Conservation (phyloP, 2,329 filamentous ascomycete genomes). For the Apiospora pterosperma region DNA sequence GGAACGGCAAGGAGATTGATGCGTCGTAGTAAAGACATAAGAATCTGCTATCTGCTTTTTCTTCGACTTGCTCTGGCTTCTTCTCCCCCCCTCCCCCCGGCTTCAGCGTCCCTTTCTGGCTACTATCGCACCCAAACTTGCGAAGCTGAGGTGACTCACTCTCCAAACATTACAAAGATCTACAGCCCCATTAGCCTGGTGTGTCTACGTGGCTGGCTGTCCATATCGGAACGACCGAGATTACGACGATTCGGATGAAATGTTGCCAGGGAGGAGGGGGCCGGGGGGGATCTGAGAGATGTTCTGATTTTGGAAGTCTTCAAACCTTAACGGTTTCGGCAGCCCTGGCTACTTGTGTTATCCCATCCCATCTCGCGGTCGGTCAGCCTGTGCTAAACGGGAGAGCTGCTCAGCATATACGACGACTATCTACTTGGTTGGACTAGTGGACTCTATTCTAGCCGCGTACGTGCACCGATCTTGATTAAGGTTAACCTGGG, state of each 20-base stretch:
- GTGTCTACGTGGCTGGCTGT: not conserved
- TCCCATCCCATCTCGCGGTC: not conserved
- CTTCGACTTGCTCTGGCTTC: not conserved
- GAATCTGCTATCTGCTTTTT: not conserved
- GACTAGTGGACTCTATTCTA: no score
- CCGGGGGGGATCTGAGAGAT: no score
- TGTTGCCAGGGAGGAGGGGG: not conserved
- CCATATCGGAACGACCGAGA: not conserved
- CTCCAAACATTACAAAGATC: not conserved
- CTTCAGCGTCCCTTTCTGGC: not conserved
- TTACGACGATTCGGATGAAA: not conserved
- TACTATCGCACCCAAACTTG: not conserved
- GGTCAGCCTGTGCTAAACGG: not conserved
- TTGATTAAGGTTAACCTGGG: not conserved
- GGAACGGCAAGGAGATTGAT: not conserved
- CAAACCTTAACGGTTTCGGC: not conserved
- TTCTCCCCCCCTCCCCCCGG: not conserved
- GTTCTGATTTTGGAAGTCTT: not conserved
- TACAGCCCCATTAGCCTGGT: not conserved
- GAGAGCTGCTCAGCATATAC: no score
- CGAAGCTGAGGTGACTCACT: not conserved
- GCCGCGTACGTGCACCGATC: not conserved
- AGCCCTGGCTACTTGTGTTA: no score
- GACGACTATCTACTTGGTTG: no score
- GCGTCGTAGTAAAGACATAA: not conserved